Evolutionary conservation across 768 basidiomycete species (phyloP), one percentile per base, ranked within the genome.

Genomic region (Galerina sulciceps): DNA sequence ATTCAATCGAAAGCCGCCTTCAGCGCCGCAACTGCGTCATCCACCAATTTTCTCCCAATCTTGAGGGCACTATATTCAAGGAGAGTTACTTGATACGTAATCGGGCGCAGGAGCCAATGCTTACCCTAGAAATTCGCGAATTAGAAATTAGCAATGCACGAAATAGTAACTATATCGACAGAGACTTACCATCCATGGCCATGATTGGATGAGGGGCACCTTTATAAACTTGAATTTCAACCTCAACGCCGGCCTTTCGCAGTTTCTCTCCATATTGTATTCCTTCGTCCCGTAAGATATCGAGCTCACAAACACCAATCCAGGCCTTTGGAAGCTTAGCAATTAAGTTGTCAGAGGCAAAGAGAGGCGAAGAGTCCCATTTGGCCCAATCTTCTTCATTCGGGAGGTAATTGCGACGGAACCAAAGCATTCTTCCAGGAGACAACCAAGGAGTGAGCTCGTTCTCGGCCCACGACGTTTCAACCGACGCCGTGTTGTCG

Each of bases 341-440:
- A 58, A 90, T 69, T 35, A 83, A 68, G 35, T 79, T 79, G 10
- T 80, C 79, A 0, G 88, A 86, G 1, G 89, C 89, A 46, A 88
- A 86, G n/a, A 87, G 75, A 0, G 90, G 89, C 3, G 89, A 90
- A 22, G 82, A 84, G 58, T 87, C 85, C 86, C 88, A 90, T 48
- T 86, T 84, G 0, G 75, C 73, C 75, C 82, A 79, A 55, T 90
- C 87, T 38, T 71, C 77, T 59, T 79, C 67, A 57, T 87, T 83
- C 0, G 90, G 88, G 10, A 89, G 76, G 68, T 92, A 93, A 64
- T 86, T 84, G 47, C 78, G 68, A 31, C 83, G 75, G 82, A 88
- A 92, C 91, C 90, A 93, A 15, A 82, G 62, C 90, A 92, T 91
- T 56, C 86, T 84, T 4, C 62, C 82, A 1, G 83, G 86, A 3